Conservation (phyloP, 495 filamentous ascomycete species). For the Sordaria brevicollis region DNA sequence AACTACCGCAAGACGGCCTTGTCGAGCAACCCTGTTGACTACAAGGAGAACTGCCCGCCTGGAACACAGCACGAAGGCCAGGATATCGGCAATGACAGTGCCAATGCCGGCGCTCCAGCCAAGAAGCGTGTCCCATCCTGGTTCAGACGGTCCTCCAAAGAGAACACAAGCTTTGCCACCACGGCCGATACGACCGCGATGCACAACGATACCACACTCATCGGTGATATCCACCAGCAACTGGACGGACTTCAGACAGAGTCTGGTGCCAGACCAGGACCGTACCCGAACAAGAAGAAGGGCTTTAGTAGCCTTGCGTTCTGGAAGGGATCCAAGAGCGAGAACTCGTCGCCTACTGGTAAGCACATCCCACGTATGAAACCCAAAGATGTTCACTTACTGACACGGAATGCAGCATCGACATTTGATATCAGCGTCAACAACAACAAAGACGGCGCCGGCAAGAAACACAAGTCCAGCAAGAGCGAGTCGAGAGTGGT, state of each 20-base stretch:
- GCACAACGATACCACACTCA: background rate
- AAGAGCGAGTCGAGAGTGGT: background rate
- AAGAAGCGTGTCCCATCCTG: conserved; percentile 53
- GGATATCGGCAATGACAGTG: background rate
- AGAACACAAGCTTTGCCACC: conserved; percentile 12
- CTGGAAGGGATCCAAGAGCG: conserved; percentile 33
- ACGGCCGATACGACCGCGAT: conserved; percentile 2
- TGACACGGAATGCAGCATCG: conserved; percentile 3
- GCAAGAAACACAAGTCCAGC: conserved; percentile 1
- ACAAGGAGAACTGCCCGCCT: conserved; percentile 1
- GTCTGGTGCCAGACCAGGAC: background rate
- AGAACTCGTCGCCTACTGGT: conserved; percentile 30
- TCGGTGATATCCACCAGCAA: background rate
- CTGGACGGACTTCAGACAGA: background rate
- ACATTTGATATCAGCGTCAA: background rate
- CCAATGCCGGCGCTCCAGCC: conserved; percentile 7
- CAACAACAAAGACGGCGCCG: conserved; percentile 2
- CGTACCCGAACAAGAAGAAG: conserved; percentile 31
- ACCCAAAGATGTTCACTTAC: background rate
- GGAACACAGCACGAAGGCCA: background rate
- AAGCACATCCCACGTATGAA: conserved; percentile 1
- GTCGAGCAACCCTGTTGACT: background rate
- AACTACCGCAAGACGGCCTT: background rate
- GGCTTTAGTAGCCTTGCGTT: conserved; percentile 32
- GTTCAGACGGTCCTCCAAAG: conserved; percentile 51